Evolutionary conservation across 176 grass and related monocot species (phyloP).

Genomic region (Chloris gayana): DNA sequence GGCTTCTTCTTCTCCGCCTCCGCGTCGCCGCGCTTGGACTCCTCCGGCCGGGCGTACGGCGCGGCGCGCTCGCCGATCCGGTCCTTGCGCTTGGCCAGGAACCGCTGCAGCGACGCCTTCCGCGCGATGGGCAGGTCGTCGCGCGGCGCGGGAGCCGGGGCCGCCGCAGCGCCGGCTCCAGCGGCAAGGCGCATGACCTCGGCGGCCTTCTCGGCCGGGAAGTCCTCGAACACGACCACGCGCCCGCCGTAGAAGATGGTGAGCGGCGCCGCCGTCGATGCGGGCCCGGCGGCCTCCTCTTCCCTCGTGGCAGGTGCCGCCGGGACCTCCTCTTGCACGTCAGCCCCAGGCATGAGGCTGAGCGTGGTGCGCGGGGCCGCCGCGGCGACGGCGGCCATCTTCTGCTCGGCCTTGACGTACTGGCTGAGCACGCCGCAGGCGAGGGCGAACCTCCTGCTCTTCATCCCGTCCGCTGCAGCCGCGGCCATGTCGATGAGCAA

Average conservation of each 20-base stretch:
- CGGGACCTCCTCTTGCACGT: constrained; percentile 28
- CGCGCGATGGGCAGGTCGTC: constrained; percentile 79
- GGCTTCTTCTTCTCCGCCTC: constrained; percentile 15
- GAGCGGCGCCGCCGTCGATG: constrained; percentile 36
- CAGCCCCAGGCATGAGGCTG: constrained; percentile 69
- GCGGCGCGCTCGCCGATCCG: constrained; percentile 47
- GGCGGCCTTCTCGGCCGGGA: constrained; percentile 70
- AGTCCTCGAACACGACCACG: constrained; percentile 72
- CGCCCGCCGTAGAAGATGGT: constrained; percentile 85
- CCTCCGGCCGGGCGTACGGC: constrained; percentile 45
- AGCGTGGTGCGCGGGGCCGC: constrained; percentile 45
- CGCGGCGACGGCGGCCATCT: constrained; percentile 32
- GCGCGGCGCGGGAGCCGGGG: background rate
- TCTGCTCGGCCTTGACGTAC: constrained; percentile 80
- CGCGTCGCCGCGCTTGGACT: background rate
- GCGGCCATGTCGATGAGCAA: background rate
- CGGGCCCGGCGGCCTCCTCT: constrained; percentile 15
- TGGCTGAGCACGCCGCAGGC: constrained; percentile 84
- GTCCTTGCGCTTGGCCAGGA: constrained; percentile 95
- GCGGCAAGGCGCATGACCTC: constrained; percentile 55
- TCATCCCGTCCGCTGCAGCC: constrained; percentile 31
- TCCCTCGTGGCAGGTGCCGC: background rate
- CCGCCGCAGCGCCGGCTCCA: background rate
- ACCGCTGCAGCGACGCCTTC: constrained; percentile 83
- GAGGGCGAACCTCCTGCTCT: constrained; percentile 76